A percentile compares a stretch with the other conserved stretches of the same genome.
Evolutionary conservation across 83 land plant species (phyloP).

Genomic region (Isoetes engelmannii): DNA sequence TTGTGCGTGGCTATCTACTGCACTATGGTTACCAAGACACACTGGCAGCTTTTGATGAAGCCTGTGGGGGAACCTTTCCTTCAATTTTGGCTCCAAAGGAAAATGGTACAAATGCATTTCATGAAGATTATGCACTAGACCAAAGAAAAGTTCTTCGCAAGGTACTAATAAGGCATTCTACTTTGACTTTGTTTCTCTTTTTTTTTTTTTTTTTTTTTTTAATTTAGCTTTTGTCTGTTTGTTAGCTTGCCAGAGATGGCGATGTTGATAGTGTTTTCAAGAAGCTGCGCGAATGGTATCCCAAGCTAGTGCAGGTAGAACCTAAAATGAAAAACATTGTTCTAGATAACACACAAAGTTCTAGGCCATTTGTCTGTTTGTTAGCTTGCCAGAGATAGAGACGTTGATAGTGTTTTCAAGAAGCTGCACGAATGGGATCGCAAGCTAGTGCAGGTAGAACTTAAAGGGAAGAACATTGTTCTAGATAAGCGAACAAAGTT

Average conservation of each 20-base stretch:
- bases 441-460: constrained; percentile 53
- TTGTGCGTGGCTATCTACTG: constrained; percentile 78
- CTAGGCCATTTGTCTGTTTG: too few relatives aligned
- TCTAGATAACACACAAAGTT: too few relatives aligned
- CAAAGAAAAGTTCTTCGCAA: constrained; percentile 63
- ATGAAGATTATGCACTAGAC: constrained; percentile 54
- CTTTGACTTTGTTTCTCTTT: neutral
- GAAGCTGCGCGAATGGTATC: constrained; percentile 78
- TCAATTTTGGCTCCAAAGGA: constrained; percentile 40
- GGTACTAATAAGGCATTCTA: constrained; percentile 27
- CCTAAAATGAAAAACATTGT: too few relatives aligned
- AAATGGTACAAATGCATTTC: constrained; percentile 24
- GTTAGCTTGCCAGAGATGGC: constrained; percentile 67
- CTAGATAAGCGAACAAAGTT: too few relatives aligned
- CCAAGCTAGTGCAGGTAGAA: constrained; percentile 61
- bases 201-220: too few relatives aligned
- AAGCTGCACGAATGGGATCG: constrained; percentile 84
- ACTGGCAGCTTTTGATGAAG: constrained; percentile 64
- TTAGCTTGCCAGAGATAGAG: constrained; percentile 69
- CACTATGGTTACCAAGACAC: constrained; percentile 97
- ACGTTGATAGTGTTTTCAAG: constrained; percentile 60
- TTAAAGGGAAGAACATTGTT: neutral
- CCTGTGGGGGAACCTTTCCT: constrained; percentile 57
- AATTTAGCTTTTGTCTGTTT: too few relatives aligned
- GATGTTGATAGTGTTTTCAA: constrained; percentile 64